Conservation (phyloP, 179 eudicot genomes). For the Amaranthus tricolor region DNA sequence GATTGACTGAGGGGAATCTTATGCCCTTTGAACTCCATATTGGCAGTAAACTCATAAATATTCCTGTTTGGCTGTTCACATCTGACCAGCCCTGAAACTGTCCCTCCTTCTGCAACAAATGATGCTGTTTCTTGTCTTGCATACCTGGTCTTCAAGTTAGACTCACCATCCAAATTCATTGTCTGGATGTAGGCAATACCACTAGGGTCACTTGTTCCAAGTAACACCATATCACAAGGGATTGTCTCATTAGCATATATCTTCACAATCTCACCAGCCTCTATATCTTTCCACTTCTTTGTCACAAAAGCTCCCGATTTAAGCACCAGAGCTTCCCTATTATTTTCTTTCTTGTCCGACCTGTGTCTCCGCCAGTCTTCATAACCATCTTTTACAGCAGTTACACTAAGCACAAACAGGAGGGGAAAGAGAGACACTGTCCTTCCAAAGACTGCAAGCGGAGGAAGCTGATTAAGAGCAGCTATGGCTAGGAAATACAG, state of each 20-base stretch:
- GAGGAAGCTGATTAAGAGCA: slow-evolving; percentile 95
- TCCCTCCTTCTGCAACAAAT: slow-evolving; percentile 55
- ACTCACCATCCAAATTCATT: slow-evolving; percentile 96
- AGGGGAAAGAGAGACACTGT: slow-evolving; percentile 95
- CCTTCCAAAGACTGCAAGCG: slow-evolving; percentile 96
- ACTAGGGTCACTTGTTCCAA: slow-evolving; percentile 82
- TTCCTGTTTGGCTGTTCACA: slow-evolving; percentile 96
- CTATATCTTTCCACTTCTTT: slow-evolving; percentile 72
- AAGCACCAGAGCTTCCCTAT: slow-evolving; percentile 69
- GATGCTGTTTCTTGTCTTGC: slow-evolving; percentile 86
- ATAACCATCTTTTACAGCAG: slow-evolving; percentile 96
- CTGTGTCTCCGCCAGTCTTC: slow-evolving; percentile 98
- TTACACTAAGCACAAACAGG: slow-evolving; percentile 82
- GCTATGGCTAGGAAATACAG: slow-evolving; percentile 88
- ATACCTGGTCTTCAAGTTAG: slow-evolving; percentile 92
- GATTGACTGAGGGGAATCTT: slow-evolving; percentile 83
- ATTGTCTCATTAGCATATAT: slow-evolving; percentile 69
- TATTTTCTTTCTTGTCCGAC: slow-evolving; percentile 87
- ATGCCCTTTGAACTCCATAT: slow-evolving; percentile 71
- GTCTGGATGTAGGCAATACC: slow-evolving; percentile 95
- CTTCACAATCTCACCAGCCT: slow-evolving; percentile 84
- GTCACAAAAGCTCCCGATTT: slow-evolving; percentile 49
- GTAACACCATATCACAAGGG: slow-evolving; percentile 85
- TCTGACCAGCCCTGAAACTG: slow-evolving; percentile 60
- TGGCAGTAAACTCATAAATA: slow-evolving; percentile 90